phyloP scores from a whole-genome alignment of 305 asterid species.

The Salvia sclarea region DNA sequence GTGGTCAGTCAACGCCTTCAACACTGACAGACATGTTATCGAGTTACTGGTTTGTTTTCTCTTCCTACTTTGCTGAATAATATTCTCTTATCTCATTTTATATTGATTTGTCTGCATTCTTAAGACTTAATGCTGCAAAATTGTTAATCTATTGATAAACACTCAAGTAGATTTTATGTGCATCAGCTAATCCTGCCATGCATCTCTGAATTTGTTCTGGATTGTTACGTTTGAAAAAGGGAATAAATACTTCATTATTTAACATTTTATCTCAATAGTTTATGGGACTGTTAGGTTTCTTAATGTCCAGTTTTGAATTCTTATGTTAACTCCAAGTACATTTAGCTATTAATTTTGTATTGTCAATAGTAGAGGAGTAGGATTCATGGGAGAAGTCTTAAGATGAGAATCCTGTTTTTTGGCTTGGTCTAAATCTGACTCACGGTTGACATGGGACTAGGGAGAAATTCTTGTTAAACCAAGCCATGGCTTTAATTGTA shows the following conservation, averaged over 20 bases:
- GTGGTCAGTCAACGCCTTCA: slow-evolving; percentile 79
- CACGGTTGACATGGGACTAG: slow-evolving; percentile 9
- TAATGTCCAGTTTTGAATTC: slow-evolving; percentile 25
- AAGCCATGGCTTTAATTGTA: slow-evolving; percentile 19
- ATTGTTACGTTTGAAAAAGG: neutral
- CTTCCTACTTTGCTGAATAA: slow-evolving; percentile 26
- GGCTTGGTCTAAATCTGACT: slow-evolving; percentile 14
- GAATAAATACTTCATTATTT: neutral
- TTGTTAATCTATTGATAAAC: slow-evolving; percentile 1
- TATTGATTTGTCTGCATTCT: slow-evolving; percentile 15
- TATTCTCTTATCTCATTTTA: slow-evolving; percentile 21
- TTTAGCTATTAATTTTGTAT: neutral
- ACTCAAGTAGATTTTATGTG: neutral
- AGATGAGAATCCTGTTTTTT: slow-evolving; percentile 18
- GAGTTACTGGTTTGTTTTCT: slow-evolving; percentile 67
- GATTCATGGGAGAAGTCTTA: slow-evolving; percentile 22
- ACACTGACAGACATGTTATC: slow-evolving; percentile 53
- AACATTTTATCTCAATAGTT: slow-evolving; percentile 10
- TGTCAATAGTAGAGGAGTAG: slow-evolving; percentile 1
- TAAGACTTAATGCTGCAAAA: slow-evolving; percentile 22
- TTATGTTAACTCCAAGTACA: slow-evolving; percentile 3
- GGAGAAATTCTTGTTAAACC: slow-evolving; percentile 21
- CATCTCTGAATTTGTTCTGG: neutral
- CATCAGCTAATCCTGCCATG: neutral
- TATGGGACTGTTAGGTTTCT: slow-evolving; percentile 16